Percentiles rank a stretch among this genome's conserved stretches.
Evolutionary conservation across 2,329 filamentous ascomycete species (phyloP).

Genomic region (Ophiosphaerella narmari): DNA sequence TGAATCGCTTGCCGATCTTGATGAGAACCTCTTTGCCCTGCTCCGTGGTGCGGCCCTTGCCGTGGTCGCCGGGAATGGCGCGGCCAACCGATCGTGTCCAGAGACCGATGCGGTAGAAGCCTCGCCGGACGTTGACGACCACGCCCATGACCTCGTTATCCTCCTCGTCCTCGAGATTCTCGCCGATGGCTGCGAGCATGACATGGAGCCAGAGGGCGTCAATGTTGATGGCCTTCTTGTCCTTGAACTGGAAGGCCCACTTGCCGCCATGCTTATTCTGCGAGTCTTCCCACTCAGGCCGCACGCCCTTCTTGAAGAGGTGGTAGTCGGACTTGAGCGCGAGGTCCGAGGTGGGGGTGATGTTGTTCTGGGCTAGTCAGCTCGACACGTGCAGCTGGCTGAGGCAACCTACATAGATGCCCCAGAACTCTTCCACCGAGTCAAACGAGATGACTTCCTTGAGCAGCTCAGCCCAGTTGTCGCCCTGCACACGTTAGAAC

Average conservation of each 20-base stretch:
- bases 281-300: conserved; percentile 96
- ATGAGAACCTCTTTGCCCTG: conserved; percentile 85
- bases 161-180: conserved; percentile 92
- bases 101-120: conserved; percentile 94
- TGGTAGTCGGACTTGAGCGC: conserved; percentile 99
- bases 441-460: conserved; percentile 99
- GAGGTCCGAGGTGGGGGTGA: conserved; percentile 92
- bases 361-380: conserved; percentile 79
- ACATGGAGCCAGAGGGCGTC: conserved; percentile 96
- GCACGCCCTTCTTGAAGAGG: conserved; percentile 96
- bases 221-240: conserved; percentile 88
- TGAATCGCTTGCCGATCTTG: conserved; percentile 87
- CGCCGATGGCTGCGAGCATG: conserved; percentile 94
- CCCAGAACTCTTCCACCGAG: conserved; percentile 99
- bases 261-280: conserved; percentile 99
- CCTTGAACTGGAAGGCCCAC: conserved; percentile 98
- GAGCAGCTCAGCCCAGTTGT: conserved; percentile 97
- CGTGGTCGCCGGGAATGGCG: conserved; percentile 73
- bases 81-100: conserved; percentile 97
- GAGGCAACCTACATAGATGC: conserved; percentile 80
- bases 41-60: conserved; percentile 76
- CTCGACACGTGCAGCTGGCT: conserved; percentile 11
- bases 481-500: conserved; percentile 63
- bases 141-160: conserved; percentile 99
- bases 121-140: conserved; percentile 97